Percentiles rank a stretch among this genome's conserved stretches.
These are phyloP conservation scores for Fusarium palustre DNA, from an alignment of 2,329 filamentous ascomycete genomes.

Conservation along the genomic window DNA sequence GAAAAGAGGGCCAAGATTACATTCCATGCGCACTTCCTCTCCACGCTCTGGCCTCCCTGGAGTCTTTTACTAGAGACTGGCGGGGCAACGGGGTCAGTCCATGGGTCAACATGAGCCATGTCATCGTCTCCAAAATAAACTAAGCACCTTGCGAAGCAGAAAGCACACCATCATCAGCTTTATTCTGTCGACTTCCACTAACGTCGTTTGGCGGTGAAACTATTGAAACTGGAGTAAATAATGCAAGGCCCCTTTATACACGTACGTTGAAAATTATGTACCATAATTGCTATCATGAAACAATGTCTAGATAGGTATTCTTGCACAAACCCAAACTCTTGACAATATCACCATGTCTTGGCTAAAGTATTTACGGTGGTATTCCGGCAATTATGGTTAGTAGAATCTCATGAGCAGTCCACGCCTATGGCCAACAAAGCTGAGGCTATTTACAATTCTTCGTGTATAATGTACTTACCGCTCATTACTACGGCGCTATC, in stretches of 20 bases:
- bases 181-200: constrained; percentile 21
- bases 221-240: constrained; percentile 39
- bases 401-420: not conserved
- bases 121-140: constrained; percentile 7
- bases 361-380: not conserved
- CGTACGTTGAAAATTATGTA: constrained; percentile 15
- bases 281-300: not conserved
- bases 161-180: accelerated
- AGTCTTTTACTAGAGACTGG: constrained; percentile 48
- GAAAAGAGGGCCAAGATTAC: constrained; percentile 40
- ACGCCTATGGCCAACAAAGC: not conserved
- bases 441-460: not conserved
- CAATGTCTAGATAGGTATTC: not conserved
- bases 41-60: constrained; percentile 44
- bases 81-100: constrained; percentile 45
- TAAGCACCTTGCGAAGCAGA: accelerated
- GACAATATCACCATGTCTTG: not conserved
- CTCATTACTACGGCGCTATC: not conserved
- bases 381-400: not conserved
- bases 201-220: constrained; percentile 40
- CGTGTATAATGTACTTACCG: not conserved
- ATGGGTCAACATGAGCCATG: constrained; percentile 32
- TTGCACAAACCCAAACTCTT: constrained; percentile 28
- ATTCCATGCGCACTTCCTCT: constrained; percentile 42
- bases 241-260: constrained; percentile 35